Evolutionary conservation across 495 filamentous ascomycete species (phyloP).

Genomic region (Parmelia sp.): DNA sequence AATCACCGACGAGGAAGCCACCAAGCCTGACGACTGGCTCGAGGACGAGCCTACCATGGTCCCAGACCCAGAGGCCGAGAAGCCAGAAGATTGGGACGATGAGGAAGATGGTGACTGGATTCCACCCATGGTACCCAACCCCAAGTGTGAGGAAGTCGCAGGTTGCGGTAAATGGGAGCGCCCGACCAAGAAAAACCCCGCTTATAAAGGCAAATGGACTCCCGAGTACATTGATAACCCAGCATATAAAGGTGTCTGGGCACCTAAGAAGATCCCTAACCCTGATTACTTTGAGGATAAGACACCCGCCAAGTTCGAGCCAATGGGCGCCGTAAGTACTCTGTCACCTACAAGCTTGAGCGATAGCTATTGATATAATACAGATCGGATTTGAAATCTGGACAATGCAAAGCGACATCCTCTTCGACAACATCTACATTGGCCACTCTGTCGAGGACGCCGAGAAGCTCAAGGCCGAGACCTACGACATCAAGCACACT

Average conservation of each 20-base stretch:
- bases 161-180: constrained; percentile 91
- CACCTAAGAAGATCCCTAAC: constrained; percentile 93
- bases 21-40: constrained; percentile 92
- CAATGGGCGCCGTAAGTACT: constrained; percentile 84
- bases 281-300: constrained; percentile 98
- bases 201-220: constrained; percentile 98
- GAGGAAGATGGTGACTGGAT: constrained; percentile 99
- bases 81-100: constrained; percentile 99
- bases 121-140: constrained; percentile 86
- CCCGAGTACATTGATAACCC: constrained; percentile 96
- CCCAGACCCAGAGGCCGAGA: constrained; percentile 93
- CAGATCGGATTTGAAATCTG: constrained; percentile 97
- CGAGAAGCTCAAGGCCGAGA: constrained; percentile 81
- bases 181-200: constrained; percentile 92
- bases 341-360: constrained; percentile 4
- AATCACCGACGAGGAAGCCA: constrained; percentile 88
- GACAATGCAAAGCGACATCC: constrained; percentile 99
- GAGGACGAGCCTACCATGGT: constrained; percentile 80
- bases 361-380: constrained; percentile 28
- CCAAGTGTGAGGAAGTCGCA: constrained; percentile 88
- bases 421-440: constrained; percentile 99
- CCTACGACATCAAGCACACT: constrained; percentile 85
- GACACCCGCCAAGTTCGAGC: constrained; percentile 91
- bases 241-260: constrained; percentile 94
- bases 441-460: constrained; percentile 96